Evolutionary conservation across 23 red algal species (phyloP).

Genomic region (Cyanidioschyzon merolae): DNA sequence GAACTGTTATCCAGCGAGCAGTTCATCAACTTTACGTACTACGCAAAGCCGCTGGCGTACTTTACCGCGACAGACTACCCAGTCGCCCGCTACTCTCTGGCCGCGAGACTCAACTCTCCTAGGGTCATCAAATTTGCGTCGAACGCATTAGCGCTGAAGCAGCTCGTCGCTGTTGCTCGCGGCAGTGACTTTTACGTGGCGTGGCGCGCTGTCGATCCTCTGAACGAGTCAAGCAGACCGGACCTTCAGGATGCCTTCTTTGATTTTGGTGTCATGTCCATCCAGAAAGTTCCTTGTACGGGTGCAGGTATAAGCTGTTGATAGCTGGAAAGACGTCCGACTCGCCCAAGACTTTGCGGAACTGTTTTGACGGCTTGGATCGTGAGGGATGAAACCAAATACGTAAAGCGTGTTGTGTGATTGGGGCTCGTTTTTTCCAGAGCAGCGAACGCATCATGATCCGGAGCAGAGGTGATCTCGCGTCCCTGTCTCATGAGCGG

Average conservation of each 20-base stretch:
- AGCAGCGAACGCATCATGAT: too few species aligned
- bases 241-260: background rate
- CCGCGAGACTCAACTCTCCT: background rate
- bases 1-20: background rate
- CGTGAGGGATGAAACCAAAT: too few species aligned
- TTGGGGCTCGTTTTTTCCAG: too few species aligned
- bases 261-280: background rate
- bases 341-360: too few species aligned
- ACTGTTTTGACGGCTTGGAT: too few species aligned
- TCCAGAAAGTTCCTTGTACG: background rate
- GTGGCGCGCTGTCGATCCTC: slow-evolving; percentile 6
- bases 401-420: too few species aligned
- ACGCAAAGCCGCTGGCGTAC: slow-evolving; percentile 15
- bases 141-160: slow-evolving; percentile 9
- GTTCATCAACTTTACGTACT: slow-evolving; percentile 16
- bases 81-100: background rate
- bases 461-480: too few species aligned
- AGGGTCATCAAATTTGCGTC: background rate
- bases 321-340: background rate
- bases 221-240: background rate
- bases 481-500: too few species aligned
- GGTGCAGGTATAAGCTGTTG: background rate
- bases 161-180: background rate
- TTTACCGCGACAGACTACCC: background rate
- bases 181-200: slow-evolving; percentile 10